Percentiles rank a stretch among this genome's conserved stretches.
These are phyloP conservation scores for Nothophytophthora sp. DNA, from an alignment of 352 stramenopile genomes.

Conservation along the genomic window DNA sequence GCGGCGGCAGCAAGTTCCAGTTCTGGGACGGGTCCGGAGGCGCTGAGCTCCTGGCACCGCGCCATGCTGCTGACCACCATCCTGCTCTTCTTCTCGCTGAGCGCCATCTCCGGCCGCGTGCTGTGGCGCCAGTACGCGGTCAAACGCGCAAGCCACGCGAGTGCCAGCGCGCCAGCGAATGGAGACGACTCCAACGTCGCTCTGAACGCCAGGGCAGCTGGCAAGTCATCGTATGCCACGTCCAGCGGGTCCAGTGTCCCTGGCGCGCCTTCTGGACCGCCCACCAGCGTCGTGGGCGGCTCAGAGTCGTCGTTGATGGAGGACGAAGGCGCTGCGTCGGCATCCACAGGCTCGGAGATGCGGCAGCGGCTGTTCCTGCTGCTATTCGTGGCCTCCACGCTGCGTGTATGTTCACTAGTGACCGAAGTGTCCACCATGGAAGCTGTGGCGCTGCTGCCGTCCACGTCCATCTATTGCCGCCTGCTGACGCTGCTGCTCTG, in stretches of 20 bases:
- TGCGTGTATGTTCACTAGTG: slow-evolving; percentile 62
- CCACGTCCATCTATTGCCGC: slow-evolving; percentile 43
- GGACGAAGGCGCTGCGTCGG: slow-evolving; percentile 46
- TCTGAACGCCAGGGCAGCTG: too few relatives aligned
- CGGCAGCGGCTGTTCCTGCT: slow-evolving; percentile 72
- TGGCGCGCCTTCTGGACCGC: slow-evolving; percentile 16
- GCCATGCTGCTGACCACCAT: slow-evolving; percentile 55
- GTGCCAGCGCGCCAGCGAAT: too few relatives aligned
- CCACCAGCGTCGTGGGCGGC: slow-evolving; percentile 31
- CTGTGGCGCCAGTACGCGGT: slow-evolving; percentile 47
- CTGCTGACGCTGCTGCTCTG: slow-evolving; percentile 70
- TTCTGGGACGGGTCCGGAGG: slow-evolving; percentile 21
- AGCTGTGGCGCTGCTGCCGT: slow-evolving; percentile 34
- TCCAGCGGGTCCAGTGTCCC: too few relatives aligned
- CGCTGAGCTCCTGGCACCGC: slow-evolving; percentile 46
- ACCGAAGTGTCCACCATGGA: slow-evolving; percentile 62
- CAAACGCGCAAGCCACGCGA: slow-evolving; percentile 24
- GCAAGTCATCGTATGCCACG: too few relatives aligned
- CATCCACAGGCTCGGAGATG: slow-evolving; percentile 78
- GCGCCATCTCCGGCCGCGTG: slow-evolving; percentile 51
- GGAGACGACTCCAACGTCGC: too few relatives aligned
- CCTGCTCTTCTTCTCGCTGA: slow-evolving; percentile 62
- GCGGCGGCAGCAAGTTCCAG: too few relatives aligned
- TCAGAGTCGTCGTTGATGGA: slow-evolving; percentile 48
- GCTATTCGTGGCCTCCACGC: slow-evolving; percentile 65